Base-by-base conservation (phyloP, 1,284 basidiomycete genomes). In the Mycosarcoma maydis region DNA sequence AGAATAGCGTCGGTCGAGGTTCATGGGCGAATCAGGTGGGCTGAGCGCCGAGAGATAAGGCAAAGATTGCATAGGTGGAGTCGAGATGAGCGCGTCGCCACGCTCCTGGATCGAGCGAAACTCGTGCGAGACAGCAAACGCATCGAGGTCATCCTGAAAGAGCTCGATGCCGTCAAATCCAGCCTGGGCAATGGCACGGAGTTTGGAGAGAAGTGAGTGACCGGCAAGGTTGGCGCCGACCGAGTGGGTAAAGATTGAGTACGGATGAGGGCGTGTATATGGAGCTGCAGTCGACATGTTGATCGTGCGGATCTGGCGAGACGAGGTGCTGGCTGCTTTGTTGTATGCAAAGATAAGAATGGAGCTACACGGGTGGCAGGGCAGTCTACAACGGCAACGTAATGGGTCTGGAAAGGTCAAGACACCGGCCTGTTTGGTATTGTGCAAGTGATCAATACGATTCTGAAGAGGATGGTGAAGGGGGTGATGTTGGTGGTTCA, bases 131-230 rank as follows among this genome's bases (percentile, higher is more conserved):
- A 72, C 64, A 14, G 76, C 76, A 42, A 72, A 82, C 6, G 64
- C 65, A 53, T 76, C 74, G 56, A 80, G 80, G 52, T 82, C 81
- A 38, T 78, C 73, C 45, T 80, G 78, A 44, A 82, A 82, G n/a
- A 83, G 64, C 45, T 83, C 82, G 49, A 83, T 68, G 44, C 69
- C 67, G 41, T 73, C 34, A 57, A 80, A 82, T 7, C 82, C 82
- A 19, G 75, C 73, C 5, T 53, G 29, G 10, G 74, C 60, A 22
- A 79, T 76, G 20, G 80, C 78, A 4, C 53, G 55, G 38, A 82
- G 51, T 67, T 82, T 82, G 54, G 62, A 50, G 4, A 64, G 53
- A 13, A 82, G 72, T 14, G 77, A 59, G 56, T 82, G 81, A 4
- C 73, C 72, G 4, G 73, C 66, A 7, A 56, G 16, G 42, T 68